A percentile compares a stretch with the other conserved stretches of the same genome.
phyloP scores from a whole-genome alignment of 2,329 filamentous ascomycete genomes.

The Aspergillus oerlinghausenensis region DNA sequence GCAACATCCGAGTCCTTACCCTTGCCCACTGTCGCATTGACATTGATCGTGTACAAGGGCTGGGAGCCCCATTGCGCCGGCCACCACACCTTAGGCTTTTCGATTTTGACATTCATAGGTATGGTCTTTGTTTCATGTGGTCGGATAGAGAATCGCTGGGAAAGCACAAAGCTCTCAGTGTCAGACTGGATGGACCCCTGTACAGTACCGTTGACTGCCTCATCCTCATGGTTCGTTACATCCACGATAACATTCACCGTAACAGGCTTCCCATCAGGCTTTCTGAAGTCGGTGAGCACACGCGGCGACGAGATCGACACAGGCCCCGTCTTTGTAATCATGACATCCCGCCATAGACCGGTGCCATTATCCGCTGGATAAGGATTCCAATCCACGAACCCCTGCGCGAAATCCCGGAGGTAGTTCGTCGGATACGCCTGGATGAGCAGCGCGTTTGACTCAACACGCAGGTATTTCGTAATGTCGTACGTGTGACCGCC shows the following conservation, averaged over 20 bases:
- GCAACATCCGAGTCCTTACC: conserved; percentile 31
- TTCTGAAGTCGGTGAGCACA: conserved; percentile 42
- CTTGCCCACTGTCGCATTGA: conserved; percentile 22
- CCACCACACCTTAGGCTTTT: conserved; percentile 56
- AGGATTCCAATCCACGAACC: conserved; percentile 61
- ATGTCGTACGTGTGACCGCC: conserved; percentile 54
- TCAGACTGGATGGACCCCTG: conserved; percentile 17
- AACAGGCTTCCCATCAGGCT: conserved; percentile 32
- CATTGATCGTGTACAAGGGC: conserved; percentile 45
- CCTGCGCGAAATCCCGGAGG: conserved; percentile 54
- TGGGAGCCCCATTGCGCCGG: conserved; percentile 57
- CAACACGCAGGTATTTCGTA: conserved; percentile 37
- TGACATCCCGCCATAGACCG: conserved; percentile 58
- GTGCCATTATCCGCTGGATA: conserved; percentile 60
- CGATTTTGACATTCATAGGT: conserved; percentile 34
- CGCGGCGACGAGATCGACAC: conserved; percentile 44
- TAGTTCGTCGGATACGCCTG: conserved; percentile 57
- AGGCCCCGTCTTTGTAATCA: conserved; percentile 52
- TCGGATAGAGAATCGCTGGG: conserved; percentile 33
- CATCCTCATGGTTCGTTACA: conserved; percentile 31
- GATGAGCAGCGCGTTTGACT: conserved; percentile 50
- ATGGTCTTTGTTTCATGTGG: conserved; percentile 39
- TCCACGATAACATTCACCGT: conserved; percentile 31
- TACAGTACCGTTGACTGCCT: conserved; percentile 15
- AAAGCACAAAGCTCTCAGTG: conserved; percentile 19